phyloP scores from a whole-genome alignment of 2,329 filamentous ascomycete species.

The Uncinocarpus reesii region DNA sequence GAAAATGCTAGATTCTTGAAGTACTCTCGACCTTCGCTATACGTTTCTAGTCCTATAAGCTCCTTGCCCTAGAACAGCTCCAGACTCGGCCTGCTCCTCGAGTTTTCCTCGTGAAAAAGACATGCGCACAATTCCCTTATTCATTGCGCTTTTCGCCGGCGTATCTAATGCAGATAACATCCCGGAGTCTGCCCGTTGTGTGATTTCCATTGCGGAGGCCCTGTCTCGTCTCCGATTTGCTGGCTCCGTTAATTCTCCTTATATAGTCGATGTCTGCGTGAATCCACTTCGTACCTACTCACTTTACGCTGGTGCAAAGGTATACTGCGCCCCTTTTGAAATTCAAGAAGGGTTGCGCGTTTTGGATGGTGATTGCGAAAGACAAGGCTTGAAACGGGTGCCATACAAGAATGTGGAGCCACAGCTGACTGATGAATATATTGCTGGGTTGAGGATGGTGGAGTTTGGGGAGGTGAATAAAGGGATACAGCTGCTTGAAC shows the following conservation, averaged over 20 bases:
- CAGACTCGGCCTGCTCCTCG: no score
- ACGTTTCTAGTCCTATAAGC: no score
- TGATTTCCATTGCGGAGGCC: conserved; percentile 8
- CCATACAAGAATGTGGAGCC: conserved; percentile 10
- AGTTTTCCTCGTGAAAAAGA: no score
- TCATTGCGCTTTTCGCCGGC: not conserved
- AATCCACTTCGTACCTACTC: conserved; percentile 7
- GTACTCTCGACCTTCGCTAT: no score
- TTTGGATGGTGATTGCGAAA: conserved; percentile 8
- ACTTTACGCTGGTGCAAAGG: conserved; percentile 10
- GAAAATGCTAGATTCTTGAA: no score
- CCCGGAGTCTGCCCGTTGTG: conserved; percentile 6
- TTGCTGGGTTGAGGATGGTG: conserved; percentile 9
- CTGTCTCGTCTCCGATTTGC: conserved; percentile 6
- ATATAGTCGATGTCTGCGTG: not conserved
- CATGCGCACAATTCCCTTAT: conserved; percentile 3
- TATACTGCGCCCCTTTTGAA: conserved; percentile 4
- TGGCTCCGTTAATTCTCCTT: not conserved
- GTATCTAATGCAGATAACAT: not conserved
- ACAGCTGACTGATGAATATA: conserved; percentile 7
- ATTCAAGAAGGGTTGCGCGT: conserved; percentile 7
- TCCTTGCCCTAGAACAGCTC: no score
- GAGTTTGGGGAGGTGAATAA: conserved; percentile 9
- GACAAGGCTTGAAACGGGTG: conserved; percentile 1
- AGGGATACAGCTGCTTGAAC: not conserved